These are phyloP conservation scores for Paracorniculantispora psalliotae DNA, from an alignment of 2,329 filamentous ascomycete species.

Conservation along the genomic window DNA sequence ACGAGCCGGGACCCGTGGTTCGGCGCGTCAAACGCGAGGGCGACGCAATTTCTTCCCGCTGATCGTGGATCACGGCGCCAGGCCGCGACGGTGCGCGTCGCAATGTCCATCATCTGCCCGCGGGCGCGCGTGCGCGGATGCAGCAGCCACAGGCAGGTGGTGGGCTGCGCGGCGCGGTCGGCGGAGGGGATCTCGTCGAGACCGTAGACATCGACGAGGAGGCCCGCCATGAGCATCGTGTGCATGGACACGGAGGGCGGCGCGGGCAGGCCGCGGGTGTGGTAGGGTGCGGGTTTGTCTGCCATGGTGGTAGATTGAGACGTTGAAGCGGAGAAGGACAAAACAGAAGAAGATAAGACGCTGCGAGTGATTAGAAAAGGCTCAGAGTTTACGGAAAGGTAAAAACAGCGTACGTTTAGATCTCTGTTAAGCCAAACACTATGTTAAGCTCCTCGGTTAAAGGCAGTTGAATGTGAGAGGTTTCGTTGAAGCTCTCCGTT, in stretches of 20 bases:
- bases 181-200: conserved; percentile 61
- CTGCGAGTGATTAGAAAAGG: too few species aligned
- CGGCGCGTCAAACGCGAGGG: conserved; percentile 82
- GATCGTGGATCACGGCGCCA: conserved; percentile 55
- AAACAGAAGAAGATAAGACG: too few species aligned
- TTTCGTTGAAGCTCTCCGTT: not conserved
- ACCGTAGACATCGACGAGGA: conserved; percentile 76
- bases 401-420: too few species aligned
- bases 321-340: too few species aligned
- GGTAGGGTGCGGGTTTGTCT: conserved; percentile 19
- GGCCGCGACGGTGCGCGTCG: conserved; percentile 59
- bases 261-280: conserved; percentile 33
- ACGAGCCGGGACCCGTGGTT: conserved; percentile 80
- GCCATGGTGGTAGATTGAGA: not conserved
- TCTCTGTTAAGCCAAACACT: too few species aligned
- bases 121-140: conserved; percentile 71
- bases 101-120: conserved; percentile 70
- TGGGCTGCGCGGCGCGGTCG: conserved; percentile 35
- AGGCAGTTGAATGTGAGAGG: too few species aligned
- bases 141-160: conserved; percentile 87
- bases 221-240: conserved; percentile 69
- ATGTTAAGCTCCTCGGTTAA: too few species aligned
- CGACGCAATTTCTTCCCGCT: conserved; percentile 58
- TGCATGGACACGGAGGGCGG: conserved; percentile 54
- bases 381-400: too few species aligned